Evolutionary conservation across 805 yeast species (phyloP), one percentile per base, ranked within the genome.

Genomic region (Wickerhamomyces queroliae): DNA sequence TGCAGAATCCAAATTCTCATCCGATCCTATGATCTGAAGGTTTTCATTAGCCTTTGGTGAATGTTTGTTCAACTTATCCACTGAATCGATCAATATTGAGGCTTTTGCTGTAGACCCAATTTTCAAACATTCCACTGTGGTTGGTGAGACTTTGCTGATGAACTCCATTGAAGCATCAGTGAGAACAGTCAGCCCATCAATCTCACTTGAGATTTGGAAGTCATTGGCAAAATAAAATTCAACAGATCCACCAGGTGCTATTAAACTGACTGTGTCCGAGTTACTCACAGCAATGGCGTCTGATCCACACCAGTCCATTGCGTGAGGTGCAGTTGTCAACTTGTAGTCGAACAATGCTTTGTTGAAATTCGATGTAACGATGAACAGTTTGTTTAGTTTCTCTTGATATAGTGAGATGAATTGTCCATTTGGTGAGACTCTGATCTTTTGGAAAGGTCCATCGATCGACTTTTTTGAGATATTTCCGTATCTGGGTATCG

Each of bases 51-150:
- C 91, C 50, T 82, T 81, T 0, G 96, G 87, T 0, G 93, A 76
- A 47, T 82, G 81, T 29, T 64, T 63, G 12, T 77, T 74, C 8
- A 88, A 63, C 42, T 83, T 71, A 30, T 80, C 82, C 28, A 80
- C 70, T 8, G 96, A 83, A 60, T 90, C 96, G 8, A 87, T 62
- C 25, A 93, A 63, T 19, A 91, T 82, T 2, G 95, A 87, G 24
- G 93, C 72, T 1, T 96, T 84, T 25, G 85, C 73, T 0, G 86
- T 73, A 0, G 96, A 87, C 0, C 98, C 99, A 35, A 90, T 76
- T 52, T 75, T 76, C 59, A 88, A 88, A 7, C 86, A 70, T 28
- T 79, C 78, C 3, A 72, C 69, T 0, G 84, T 75, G 0, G 66
- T 58, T 2, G 64, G 63, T 0, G 76, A 69, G 0, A 93, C 95